Conservation (phyloP, 441 rosid genomes). For the Theobroma grandiflorum region DNA sequence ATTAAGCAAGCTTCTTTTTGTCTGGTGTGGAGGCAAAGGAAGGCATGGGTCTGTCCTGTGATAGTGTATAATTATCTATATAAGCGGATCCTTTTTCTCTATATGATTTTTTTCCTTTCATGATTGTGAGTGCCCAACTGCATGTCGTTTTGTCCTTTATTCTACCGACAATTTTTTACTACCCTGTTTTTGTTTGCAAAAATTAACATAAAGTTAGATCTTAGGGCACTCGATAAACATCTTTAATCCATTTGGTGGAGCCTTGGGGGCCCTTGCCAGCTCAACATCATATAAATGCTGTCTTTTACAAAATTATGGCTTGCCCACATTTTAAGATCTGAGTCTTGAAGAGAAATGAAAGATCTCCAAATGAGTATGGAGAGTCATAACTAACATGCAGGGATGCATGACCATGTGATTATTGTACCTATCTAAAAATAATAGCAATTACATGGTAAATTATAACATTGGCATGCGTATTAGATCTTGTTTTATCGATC, state of each 20-base stretch:
- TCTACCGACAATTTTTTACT: neutral
- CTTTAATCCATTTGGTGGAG: conserved; percentile 3
- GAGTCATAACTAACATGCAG: neutral
- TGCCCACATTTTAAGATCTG: conserved; percentile 5
- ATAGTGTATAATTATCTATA: conserved; percentile 5
- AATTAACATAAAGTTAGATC: conserved; percentile 20
- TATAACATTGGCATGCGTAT: conserved; percentile 2
- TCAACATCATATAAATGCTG: neutral
- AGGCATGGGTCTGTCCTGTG: neutral
- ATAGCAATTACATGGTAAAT: neutral
- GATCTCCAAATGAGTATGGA: neutral
- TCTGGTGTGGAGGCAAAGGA: conserved; percentile 18
- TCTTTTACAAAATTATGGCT: neutral
- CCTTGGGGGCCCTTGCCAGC: conserved; percentile 22
- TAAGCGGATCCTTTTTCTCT: conserved; percentile 2
- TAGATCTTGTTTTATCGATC: conserved; percentile 19
- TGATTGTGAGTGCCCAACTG: conserved; percentile 25
- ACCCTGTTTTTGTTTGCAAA: neutral
- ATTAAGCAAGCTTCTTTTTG: conserved; percentile 25
- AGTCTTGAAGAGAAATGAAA: neutral
- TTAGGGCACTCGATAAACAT: neutral
- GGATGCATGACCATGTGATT: conserved; percentile 12
- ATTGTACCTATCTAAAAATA: neutral
- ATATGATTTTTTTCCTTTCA: neutral
- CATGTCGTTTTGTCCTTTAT: neutral